These are phyloP conservation scores for Geoglossum glabrum DNA, from an alignment of 495 filamentous ascomycete species.

Conservation along the genomic window DNA sequence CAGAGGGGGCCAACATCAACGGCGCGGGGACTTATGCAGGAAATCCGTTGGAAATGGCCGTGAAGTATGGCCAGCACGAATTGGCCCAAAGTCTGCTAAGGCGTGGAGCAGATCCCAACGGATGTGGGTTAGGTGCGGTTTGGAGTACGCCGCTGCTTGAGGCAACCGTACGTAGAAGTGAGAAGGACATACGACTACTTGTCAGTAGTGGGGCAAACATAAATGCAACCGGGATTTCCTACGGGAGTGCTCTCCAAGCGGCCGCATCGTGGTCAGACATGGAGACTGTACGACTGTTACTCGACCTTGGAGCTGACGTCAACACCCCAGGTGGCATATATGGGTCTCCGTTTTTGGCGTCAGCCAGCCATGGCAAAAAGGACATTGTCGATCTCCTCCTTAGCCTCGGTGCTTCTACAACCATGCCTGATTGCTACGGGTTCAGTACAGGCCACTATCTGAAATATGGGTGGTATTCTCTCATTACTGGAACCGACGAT, in stretches of 20 bases:
- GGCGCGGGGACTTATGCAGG: not conserved
- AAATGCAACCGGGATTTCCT: not conserved
- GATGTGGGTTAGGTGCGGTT: too few species aligned
- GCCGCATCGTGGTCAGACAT: not conserved
- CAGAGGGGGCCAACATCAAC: not conserved
- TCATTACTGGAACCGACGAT: not conserved
- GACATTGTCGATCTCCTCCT: not conserved
- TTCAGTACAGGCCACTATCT: not conserved
- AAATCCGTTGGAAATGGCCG: not conserved
- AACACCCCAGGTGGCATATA: not conserved
- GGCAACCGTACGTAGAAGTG: too few species aligned
- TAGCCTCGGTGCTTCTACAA: not conserved
- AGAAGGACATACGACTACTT: too few species aligned
- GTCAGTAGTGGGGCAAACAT: too few species aligned
- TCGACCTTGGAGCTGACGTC: not conserved
- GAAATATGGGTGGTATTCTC: not conserved
- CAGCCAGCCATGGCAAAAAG: not conserved
- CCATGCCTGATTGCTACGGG: not conserved
- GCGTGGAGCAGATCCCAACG: too few species aligned
- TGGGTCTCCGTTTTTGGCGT: not conserved
- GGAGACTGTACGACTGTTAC: not conserved
- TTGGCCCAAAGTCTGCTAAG: too few species aligned
- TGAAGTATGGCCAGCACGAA: not conserved
- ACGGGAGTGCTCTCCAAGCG: not conserved
- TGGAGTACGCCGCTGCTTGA: too few species aligned